Evolutionary conservation across 331 rosid species (phyloP).

Genomic region (Telfairia occidentalis): DNA sequence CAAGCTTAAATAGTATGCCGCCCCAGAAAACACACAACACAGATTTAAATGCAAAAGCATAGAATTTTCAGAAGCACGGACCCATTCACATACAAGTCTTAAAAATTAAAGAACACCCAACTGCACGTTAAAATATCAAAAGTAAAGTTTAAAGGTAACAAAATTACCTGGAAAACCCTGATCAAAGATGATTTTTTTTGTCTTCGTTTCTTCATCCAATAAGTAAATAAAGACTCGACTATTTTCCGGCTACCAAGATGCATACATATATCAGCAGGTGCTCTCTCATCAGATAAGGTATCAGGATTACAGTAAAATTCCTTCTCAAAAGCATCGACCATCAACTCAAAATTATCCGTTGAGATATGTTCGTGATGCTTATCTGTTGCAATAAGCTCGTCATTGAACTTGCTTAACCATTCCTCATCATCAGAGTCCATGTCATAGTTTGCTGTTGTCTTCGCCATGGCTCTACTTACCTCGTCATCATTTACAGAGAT

Average conservation of each 20-base stretch:
- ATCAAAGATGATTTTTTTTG: constrained; percentile 20
- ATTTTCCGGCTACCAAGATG: constrained; percentile 38
- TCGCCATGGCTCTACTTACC: constrained; percentile 56
- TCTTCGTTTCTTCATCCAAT: constrained; percentile 70
- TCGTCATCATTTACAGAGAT: constrained; percentile 53
- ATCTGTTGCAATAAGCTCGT: constrained; percentile 15
- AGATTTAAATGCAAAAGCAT: not conserved
- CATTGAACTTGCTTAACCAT: constrained; percentile 55
- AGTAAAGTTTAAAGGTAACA: not conserved
- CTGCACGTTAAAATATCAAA: not conserved
- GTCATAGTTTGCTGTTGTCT: constrained; percentile 58
- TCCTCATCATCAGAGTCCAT: constrained; percentile 82
- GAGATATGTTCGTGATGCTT: constrained; percentile 32
- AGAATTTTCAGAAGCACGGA: not conserved
- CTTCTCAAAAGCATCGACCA: constrained; percentile 71
- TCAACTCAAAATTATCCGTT: constrained; percentile 58
- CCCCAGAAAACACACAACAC: not conserved
- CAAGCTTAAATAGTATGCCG: not conserved
- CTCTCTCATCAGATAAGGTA: constrained; percentile 43
- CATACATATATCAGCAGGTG: constrained; percentile 26
- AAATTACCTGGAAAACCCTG: constrained; percentile 34
- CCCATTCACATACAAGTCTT: not conserved
- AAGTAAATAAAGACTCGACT: constrained; percentile 46
- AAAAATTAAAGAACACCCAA: not conserved
- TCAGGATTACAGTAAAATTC: constrained; percentile 39